Evolutionary conservation across 768 basidiomycete species (phyloP), one percentile per base, ranked within the genome.

Genomic region (Russula foetens): DNA sequence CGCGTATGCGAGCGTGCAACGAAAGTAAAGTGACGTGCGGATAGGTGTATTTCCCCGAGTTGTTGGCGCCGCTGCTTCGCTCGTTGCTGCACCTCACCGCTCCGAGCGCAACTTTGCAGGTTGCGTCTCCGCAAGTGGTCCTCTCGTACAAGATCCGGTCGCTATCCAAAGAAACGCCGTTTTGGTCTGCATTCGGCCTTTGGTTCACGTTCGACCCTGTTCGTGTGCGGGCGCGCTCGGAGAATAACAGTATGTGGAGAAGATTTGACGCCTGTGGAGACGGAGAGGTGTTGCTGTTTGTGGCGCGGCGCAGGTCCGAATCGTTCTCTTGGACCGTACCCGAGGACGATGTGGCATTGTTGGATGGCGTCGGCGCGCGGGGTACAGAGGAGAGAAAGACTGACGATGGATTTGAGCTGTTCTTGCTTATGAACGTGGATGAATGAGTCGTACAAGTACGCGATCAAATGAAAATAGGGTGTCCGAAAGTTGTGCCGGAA

Each of bases 1-100:
- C 17, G n/a, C 23, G 28, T 62, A 19, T 28, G n/a, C 41, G n/a
- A 29, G 52, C 51, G 19, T 31, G 28, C n/a, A 54, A 31, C 31
- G 24, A 19, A 21, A 21, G 14, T 5, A 38, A 41, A 59, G 41
- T 63, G n/a, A 49, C 57, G 33, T 52, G 29, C 58, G 9, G n/a
- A 61, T 64, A 93, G 88, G 81, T 95, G 14, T 95, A 95, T 72
- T 94, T 94, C 68, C 88, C 90, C 0, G 83, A 89, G 59, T 80
- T 95, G 1, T 77, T 91, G 12, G 88, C 84, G 0, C 88, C 88
- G 5, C 80, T 95, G 19, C 74, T 95, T 21, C 82, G 85, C 2
- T 84, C 87, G 2, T 76, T 95, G 14, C 73, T 96, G 3, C 80
- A 86, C 23, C 76, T 94, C 23, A 85, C 92, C 4, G n/a, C 47